Evolutionary conservation across 257 asterid genomes (phyloP), one percentile per base, ranked within the genome.

Genomic region (Nemophila menziesii): DNA sequence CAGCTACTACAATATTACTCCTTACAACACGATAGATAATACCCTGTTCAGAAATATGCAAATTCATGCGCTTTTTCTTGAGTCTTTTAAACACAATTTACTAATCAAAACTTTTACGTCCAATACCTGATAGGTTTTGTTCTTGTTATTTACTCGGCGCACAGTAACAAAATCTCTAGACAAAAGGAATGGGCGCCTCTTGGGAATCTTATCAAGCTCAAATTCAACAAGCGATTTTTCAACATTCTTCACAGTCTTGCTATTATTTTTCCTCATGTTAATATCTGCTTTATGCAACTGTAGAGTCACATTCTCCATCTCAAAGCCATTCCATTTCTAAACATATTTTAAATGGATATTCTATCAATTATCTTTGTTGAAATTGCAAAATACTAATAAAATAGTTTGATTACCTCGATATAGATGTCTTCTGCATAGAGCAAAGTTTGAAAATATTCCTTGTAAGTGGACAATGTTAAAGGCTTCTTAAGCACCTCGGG

Each of bases 281-380:
- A 52, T 60, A 39, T 41, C 36, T 17, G 66, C 66, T 18, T 46
- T 19, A 6, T 53, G 56, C 47, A 60, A 60, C 56, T 52, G 22
- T 21, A 58, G 26, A 16, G 43, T 58, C 38, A 58, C 58, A 26
- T 51, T 38, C 26, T 50, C 20, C 54, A 58, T 24, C 38, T 50
- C 54, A 44, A 58, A 58, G 8, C 57, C 58, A 44, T 58, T 60
- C 66, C 66, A 60, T 43, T 60, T 53, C 66, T 60, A 46, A 18
- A 23, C 19, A 26, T 38, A 33, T 46, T 9, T n/a, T n/a, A 56
- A 14, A 22, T 10, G 23, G 4, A n/a, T n/a, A n/a, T n/a, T n/a
- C n/a, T n/a, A n/a, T n/a, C n/a, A n/a, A n/a, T 29, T n/a, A n/a
- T n/a, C n/a, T n/a, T n/a, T n/a, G n/a, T n/a, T n/a, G n/a, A n/a